These are phyloP conservation scores for Epipyxis sp. DNA, from an alignment of 108 stramenopile species.

Conservation along the genomic window DNA sequence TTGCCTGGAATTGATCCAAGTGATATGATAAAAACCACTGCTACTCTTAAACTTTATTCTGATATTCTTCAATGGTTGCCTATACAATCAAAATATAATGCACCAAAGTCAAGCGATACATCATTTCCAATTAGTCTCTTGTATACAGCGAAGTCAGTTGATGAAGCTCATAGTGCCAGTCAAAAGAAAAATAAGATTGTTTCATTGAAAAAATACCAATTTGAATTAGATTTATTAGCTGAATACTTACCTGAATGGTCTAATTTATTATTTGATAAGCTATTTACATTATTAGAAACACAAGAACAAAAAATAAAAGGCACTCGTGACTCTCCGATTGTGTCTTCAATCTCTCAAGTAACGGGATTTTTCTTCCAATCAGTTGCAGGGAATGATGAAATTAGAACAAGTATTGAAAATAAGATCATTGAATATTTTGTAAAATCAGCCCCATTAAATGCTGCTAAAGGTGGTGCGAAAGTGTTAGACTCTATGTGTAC, in stretches of 20 bases:
- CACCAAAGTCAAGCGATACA: background rate
- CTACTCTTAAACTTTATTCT: background rate
- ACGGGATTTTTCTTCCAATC: background rate
- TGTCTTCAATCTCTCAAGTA: background rate
- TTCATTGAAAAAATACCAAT: too few species aligned
- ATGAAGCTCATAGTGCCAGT: background rate
- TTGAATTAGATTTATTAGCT: too few species aligned
- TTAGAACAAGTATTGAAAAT: background rate
- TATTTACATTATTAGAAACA: background rate
- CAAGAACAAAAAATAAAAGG: constrained; percentile 6
- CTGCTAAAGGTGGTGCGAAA: constrained; percentile 14
- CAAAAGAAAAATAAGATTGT: too few species aligned
- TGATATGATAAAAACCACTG: background rate
- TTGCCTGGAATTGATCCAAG: background rate
- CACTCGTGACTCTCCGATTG: background rate
- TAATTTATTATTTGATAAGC: background rate
- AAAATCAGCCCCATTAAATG: background rate
- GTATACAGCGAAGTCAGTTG: background rate
- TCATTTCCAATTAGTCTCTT: background rate
- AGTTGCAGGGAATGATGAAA: background rate
- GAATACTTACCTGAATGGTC: constrained; percentile 12
- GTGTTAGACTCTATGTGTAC: background rate
- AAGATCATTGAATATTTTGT: constrained; percentile 5
- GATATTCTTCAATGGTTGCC: constrained; percentile 6
- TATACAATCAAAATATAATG: background rate